phyloP scores from a whole-genome alignment of 2,329 filamentous ascomycete genomes.

The Penicillium aurantiogriseum region DNA sequence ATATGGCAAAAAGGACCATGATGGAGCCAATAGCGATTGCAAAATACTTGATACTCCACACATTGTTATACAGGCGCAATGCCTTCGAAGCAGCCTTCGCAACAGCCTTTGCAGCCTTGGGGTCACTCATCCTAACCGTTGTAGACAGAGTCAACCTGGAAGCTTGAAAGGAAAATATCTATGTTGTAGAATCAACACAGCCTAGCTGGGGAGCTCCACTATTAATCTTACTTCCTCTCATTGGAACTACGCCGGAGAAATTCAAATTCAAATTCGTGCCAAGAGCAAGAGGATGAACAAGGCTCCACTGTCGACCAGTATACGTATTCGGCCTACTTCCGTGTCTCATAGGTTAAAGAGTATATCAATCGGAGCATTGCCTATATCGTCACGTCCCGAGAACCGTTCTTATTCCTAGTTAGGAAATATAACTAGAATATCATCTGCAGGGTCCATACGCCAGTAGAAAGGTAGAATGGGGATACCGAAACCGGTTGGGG shows the following conservation, averaged over 20 bases:
- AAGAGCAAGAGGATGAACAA: not conserved
- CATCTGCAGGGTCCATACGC: not conserved
- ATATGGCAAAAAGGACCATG: constrained; percentile 12
- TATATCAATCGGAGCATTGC: not conserved
- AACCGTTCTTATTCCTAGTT: not conserved
- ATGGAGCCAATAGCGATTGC: constrained; percentile 16
- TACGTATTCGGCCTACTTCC: not conserved
- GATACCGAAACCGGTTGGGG: no score
- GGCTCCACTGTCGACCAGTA: not conserved
- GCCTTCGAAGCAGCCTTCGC: not conserved
- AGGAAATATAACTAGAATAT: not conserved
- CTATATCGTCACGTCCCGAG: not conserved
- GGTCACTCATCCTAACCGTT: not conserved
- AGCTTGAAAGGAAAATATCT: not conserved
- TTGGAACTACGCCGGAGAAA: not conserved
- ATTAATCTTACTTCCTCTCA: not conserved
- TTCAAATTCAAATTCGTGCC: not conserved
- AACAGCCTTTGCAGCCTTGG: not conserved
- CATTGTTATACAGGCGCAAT: constrained; percentile 12
- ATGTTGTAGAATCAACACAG: not conserved
- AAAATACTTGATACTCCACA: constrained; percentile 17
- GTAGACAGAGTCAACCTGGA: not conserved
- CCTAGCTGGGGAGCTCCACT: not conserved
- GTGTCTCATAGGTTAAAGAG: not conserved
- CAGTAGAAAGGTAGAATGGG: not conserved